A percentile compares a stretch with the other conserved stretches of the same genome.
Evolutionary conservation across 208 protist species (phyloP).

Genomic region (Leishmania tarentolae): DNA sequence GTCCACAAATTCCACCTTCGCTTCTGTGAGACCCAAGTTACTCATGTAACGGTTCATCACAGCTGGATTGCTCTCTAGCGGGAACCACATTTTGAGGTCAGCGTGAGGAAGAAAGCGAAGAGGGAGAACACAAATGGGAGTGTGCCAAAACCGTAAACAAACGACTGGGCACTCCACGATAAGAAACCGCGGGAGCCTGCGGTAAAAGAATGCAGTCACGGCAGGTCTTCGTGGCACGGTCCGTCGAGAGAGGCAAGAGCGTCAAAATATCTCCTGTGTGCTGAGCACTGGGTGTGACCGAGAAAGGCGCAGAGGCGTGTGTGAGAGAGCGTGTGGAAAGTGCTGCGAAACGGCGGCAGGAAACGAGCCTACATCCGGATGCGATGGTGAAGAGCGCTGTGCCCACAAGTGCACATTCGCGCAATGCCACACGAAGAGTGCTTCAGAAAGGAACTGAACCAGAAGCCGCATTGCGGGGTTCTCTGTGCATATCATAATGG

Average conservation of each 20-base stretch:
- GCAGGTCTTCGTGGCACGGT: neutral
- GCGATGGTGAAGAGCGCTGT: too few species aligned
- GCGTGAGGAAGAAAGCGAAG: neutral
- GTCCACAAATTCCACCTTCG: slow-evolving; percentile 84
- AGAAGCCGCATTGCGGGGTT: neutral
- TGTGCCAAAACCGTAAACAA: neutral
- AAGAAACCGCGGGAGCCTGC: neutral
- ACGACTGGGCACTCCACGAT: neutral
- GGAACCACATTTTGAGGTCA: slow-evolving; percentile 66
- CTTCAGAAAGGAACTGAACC: neutral
- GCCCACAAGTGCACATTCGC: neutral
- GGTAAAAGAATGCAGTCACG: neutral
- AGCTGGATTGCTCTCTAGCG: slow-evolving; percentile 94
- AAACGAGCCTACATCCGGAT: neutral
- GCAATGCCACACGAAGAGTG: neutral
- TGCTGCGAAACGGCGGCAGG: neutral
- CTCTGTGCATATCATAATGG: neutral
- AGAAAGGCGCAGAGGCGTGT: neutral
- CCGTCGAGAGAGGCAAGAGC: neutral
- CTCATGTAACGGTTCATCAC: slow-evolving; percentile 88
- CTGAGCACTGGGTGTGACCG: neutral
- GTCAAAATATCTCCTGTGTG: neutral
- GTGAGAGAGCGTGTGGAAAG: neutral
- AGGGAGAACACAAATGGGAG: neutral
- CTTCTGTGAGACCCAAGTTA: slow-evolving; percentile 50